Evolutionary conservation across 441 rosid genomes (phyloP).

Genomic region (Euphorbia schlechtendalii): DNA sequence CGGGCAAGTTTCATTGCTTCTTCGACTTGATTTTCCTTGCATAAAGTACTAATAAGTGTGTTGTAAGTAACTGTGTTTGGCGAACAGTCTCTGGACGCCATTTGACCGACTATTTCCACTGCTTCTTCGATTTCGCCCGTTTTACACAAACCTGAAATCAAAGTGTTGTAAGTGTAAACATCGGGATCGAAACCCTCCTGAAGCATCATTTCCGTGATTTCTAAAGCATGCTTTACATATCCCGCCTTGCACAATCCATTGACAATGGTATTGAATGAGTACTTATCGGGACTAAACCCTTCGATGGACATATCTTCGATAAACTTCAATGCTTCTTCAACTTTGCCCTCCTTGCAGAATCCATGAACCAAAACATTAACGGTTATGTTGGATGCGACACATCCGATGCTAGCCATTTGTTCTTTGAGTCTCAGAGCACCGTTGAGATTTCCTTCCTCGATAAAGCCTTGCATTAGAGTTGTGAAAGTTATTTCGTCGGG

Average conservation of each 20-base stretch:
- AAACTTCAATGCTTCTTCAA: slow-evolving; percentile 62
- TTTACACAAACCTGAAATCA: slow-evolving; percentile 84
- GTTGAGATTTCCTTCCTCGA: slow-evolving; percentile 70
- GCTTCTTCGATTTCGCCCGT: slow-evolving; percentile 74
- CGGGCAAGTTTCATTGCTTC: slow-evolving; percentile 67
- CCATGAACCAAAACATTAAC: slow-evolving; percentile 87
- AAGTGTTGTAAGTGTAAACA: slow-evolving; percentile 64
- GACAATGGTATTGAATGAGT: slow-evolving; percentile 69
- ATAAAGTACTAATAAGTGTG: slow-evolving; percentile 69
- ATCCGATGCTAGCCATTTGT: slow-evolving; percentile 55
- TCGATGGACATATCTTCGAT: slow-evolving; percentile 55
- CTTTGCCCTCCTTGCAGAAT: slow-evolving; percentile 66
- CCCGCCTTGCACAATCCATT: slow-evolving; percentile 76
- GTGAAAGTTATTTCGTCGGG: slow-evolving; percentile 87
- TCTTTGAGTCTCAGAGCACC: slow-evolving; percentile 68
- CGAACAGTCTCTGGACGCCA: slow-evolving; percentile 76
- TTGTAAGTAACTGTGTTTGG: slow-evolving; percentile 82
- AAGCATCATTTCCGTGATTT: slow-evolving; percentile 84
- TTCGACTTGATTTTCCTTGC: slow-evolving; percentile 80
- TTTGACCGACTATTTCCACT: slow-evolving; percentile 61
- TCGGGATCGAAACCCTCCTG: slow-evolving; percentile 81
- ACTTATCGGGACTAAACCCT: slow-evolving; percentile 73
- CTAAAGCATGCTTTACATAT: slow-evolving; percentile 72
- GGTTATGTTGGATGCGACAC: slow-evolving; percentile 46
- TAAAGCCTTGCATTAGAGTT: slow-evolving; percentile 78